Evolutionary conservation across 345 rosid species (phyloP), one percentile per base, ranked within the genome.

Genomic region (Euclidium syriacum): DNA sequence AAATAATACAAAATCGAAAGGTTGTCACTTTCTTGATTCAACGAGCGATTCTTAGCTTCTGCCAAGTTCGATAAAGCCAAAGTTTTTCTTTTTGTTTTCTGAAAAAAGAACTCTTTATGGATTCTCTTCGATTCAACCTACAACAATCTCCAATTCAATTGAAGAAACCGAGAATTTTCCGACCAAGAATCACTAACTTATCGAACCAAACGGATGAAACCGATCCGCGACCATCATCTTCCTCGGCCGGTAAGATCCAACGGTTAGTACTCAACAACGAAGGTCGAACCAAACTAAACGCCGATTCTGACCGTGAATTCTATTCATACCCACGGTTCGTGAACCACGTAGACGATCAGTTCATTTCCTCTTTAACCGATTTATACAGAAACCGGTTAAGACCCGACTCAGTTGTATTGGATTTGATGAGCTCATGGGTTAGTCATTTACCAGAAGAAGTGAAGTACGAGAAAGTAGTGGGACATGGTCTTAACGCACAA

Each of bases 351-450:
- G 95, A 92, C 61, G 90, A 76, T 29, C 68, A 74, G 3, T 92
- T 92, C 83, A 84, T 89, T 20, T 74, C 86, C 62, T 72, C 80
- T 2, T 68, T 89, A 70, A 87, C 96, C 11, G 65, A 80, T 15
- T 72, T 87, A 44, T 87, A 89, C 64, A 76, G 82, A 52, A 79
- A 85, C 60, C 69, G 71, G 71, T 16, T 89, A 52, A 71, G 78
- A 50, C 83, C 90, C 64, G 91, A 73, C 57, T 79, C 75, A n/a
- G 83, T 81, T 71, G 79, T 89, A 73, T 81, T 89, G 52, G 94
- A 85, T 61, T 73, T 92, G 58, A 92, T 85, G 98, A 88, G 96
- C 76, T 86, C 98, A 36, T 91, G 96, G 92, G 83, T 83, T 24
- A 88, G 98, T 73, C 94, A 92, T 75, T 74, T 89, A 15, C 96